Conservation (phyloP, 208 protist species). For the Leishmania tropica region DNA sequence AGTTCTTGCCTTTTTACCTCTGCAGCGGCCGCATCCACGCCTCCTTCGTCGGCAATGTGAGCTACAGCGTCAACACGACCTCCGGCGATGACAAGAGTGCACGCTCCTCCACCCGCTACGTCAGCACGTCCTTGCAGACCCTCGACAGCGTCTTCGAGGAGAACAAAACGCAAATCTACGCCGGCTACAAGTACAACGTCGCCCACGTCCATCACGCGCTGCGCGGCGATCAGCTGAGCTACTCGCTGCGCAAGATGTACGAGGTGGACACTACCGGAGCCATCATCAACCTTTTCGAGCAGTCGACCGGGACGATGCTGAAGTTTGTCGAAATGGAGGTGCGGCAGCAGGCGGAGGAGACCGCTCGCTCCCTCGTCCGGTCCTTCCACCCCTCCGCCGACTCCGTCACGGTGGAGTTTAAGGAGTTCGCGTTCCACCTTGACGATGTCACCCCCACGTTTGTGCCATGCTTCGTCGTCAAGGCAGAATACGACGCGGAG, state of each 20-base stretch:
- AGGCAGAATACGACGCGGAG: constrained; percentile 70
- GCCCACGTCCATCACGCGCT: constrained; percentile 70
- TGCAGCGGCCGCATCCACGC: constrained; percentile 65
- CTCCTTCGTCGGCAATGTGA: constrained; percentile 57
- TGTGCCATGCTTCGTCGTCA: constrained; percentile 86
- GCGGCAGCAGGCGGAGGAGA: constrained; percentile 47
- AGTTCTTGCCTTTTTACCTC: constrained; percentile 91
- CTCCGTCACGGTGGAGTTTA: constrained; percentile 60
- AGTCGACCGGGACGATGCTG: constrained; percentile 72
- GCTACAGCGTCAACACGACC: constrained; percentile 39
- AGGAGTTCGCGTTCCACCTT: constrained; percentile 53
- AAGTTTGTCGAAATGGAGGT: constrained; percentile 65
- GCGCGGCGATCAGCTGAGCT: constrained; percentile 50
- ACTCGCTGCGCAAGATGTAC: constrained; percentile 61
- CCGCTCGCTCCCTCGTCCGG: constrained; percentile 48
- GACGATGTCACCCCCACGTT: constrained; percentile 78
- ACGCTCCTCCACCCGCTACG: constrained; percentile 32
- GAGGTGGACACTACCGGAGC: constrained; percentile 65
- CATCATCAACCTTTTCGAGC: constrained; percentile 88
- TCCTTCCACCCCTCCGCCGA: constrained; percentile 67
- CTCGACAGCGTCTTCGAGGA: constrained; percentile 70
- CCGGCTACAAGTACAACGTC: constrained; percentile 92
- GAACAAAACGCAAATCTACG: constrained; percentile 87
- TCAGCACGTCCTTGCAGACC: constrained; percentile 48
- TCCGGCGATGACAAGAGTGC: constrained; percentile 29